phyloP scores from a whole-genome alignment of 208 protist species.

The Entamoeba invadens region DNA sequence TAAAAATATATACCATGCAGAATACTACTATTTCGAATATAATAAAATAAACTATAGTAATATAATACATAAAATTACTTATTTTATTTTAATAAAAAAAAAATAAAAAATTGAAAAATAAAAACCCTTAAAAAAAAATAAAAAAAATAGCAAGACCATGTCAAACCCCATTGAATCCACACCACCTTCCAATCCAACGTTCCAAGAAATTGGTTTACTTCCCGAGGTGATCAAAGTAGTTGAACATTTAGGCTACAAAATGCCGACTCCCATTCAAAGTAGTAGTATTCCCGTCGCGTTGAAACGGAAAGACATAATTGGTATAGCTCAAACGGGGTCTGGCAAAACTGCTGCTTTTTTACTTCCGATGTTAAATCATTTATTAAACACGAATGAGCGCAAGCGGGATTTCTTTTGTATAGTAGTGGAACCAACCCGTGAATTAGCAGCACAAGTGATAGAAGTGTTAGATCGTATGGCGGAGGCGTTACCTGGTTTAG shows the following conservation, averaged over 20 bases:
- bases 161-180: too few species aligned
- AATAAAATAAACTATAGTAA: too few species aligned
- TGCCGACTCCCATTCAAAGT: neutral
- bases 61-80: too few species aligned
- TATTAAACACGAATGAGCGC: slow-evolving; percentile 28
- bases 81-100: too few species aligned
- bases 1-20: too few species aligned
- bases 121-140: too few species aligned
- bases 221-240: neutral
- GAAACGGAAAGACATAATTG: slow-evolving; percentile 60
- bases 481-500: neutral
- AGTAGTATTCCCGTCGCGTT: neutral
- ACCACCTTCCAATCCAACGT: too few species aligned
- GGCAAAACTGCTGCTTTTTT: slow-evolving; percentile 95
- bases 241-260: neutral
- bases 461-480: neutral
- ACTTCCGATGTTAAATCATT: slow-evolving; percentile 83
- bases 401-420: neutral
- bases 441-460: slow-evolving; percentile 25
- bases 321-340: slow-evolving; percentile 87
- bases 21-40: too few species aligned
- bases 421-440: slow-evolving; percentile 21
- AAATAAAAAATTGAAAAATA: too few species aligned
- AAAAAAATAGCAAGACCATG: too few species aligned
- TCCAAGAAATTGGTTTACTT: neutral